Evolutionary conservation across 1,284 basidiomycete species (phyloP), one percentile per base, ranked within the genome.

Genomic region (Wallemia mellicola): DNA sequence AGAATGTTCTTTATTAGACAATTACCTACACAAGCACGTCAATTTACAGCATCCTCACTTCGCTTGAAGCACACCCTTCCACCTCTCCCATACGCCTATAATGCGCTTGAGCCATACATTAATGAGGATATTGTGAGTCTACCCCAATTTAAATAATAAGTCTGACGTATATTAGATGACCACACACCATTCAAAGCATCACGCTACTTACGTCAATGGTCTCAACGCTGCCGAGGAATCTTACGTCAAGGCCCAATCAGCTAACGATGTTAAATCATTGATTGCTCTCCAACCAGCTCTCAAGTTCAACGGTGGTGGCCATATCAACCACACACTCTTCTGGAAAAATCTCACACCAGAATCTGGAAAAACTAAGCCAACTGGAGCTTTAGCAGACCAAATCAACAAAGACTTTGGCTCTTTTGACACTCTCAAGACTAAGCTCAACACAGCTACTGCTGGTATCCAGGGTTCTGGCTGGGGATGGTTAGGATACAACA

Each of bases 381-480:
- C 72, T 28, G 86, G 89, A 25, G 74, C 79, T 15, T 76, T 98
- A 63, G 86, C 85, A 73, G 72, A 78, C 59, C 83, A 86, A 58
- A 79, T 98, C 69, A 75, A 83, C 64, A 75, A 77, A 61, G 81
- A 83, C 66, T 98, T 91, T 71, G 89, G 88, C 60, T 80, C 80
- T 15, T 72, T 95, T 61, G 81, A 83, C 60, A 73, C 72, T 63
- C 73, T 83, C 71, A 80, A 79, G 69, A 82, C 83, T 63, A 77
- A 77, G 64, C 78, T 96, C 70, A 95, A 91, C 72, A 71, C 86
- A 27, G 78, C 77, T 64, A 91, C 92, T n/a, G 85, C 84, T 56
- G 87, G 77, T 60, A 83, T 99, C 64, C 92, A 99, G 73, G 94
- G 92, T 57, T 89, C 85, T 63, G 94, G 92, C 24, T 98, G 92